Evolutionary conservation across 805 yeast species (phyloP).

Genomic region (Komagataella ulmi): DNA sequence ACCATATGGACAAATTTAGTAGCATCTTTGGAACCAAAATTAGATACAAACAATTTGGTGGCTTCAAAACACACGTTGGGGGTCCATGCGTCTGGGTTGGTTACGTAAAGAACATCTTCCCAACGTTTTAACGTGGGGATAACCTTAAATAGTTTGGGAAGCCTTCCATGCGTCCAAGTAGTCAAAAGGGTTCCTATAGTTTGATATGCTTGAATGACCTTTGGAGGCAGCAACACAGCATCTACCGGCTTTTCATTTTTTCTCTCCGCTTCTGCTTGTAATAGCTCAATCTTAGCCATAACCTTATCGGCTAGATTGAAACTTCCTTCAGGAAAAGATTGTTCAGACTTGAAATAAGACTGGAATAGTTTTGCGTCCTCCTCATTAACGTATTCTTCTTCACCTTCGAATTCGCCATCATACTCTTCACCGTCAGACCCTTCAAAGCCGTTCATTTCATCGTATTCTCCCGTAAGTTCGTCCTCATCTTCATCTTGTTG

Average conservation of each 20-base stretch:
- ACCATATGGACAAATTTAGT: slow-evolving; percentile 67
- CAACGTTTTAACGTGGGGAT: slow-evolving; percentile 87
- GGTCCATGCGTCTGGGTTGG: slow-evolving; percentile 90
- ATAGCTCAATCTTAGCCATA: slow-evolving; percentile 73
- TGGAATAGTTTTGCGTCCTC: slow-evolving; percentile 80
- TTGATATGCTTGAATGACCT: slow-evolving; percentile 88
- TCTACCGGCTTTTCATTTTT: slow-evolving; percentile 33
- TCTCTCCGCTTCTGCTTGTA: slow-evolving; percentile 13
- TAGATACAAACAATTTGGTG: slow-evolving; percentile 85
- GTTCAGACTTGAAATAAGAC: slow-evolving; percentile 38
- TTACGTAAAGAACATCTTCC: slow-evolving; percentile 89
- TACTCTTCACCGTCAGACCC: slow-evolving; percentile 22
- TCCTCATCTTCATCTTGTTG: slow-evolving; percentile 15
- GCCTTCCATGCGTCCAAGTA: slow-evolving; percentile 88
- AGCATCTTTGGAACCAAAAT: slow-evolving; percentile 76
- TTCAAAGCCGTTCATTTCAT: slow-evolving; percentile 13
- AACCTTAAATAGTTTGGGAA: slow-evolving; percentile 93
- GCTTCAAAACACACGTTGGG: slow-evolving; percentile 93
- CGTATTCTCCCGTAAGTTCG: slow-evolving; percentile 17
- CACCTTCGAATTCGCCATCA: slow-evolving; percentile 40
- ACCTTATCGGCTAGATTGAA: slow-evolving; percentile 85
- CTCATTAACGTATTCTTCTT: slow-evolving; percentile 49
- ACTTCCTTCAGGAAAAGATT: slow-evolving; percentile 23
- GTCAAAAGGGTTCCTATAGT: slow-evolving; percentile 80
- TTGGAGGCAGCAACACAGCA: slow-evolving; percentile 84